phyloP scores from a whole-genome alignment of 371 early-diverging fungal genomes.

The Mucor saturninus region DNA sequence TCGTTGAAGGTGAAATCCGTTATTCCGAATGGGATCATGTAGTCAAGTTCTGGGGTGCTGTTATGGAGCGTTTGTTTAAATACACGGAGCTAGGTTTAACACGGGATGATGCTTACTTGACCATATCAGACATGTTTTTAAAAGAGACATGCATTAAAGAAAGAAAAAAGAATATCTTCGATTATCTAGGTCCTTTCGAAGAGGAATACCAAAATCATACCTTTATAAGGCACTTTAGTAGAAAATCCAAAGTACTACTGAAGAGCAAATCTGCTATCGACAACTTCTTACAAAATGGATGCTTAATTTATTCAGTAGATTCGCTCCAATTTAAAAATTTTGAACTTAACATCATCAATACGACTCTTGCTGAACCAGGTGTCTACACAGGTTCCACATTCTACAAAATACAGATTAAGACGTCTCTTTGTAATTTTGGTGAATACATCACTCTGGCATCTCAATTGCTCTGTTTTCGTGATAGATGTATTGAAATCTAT shows the following conservation, averaged over 20 bases:
- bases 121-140: neutral
- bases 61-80: neutral
- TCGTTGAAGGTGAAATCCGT: no score
- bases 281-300: constrained; percentile 8
- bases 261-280: constrained; percentile 17
- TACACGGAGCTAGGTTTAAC: neutral
- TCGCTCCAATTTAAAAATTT: constrained; percentile 15
- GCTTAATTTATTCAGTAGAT: constrained; percentile 11
- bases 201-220: constrained; percentile 14
- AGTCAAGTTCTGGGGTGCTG: neutral
- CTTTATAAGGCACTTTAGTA: constrained; percentile 2
- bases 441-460: constrained; percentile 10
- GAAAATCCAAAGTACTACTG: constrained; percentile 12
- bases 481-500: constrained; percentile 19
- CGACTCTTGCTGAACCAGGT: no score
- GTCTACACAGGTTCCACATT: no score
- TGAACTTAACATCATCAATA: neutral
- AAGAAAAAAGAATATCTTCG: constrained; percentile 6
- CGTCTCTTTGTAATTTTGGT: no score
- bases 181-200: constrained; percentile 2
- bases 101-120: neutral
- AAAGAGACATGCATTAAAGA: constrained; percentile 10
- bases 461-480: constrained; percentile 18
- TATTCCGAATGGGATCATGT: neutral
- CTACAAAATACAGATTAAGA: no score